phyloP scores from a whole-genome alignment of 1,139 yeast species.

The Sugiyamaella castrensis region DNA sequence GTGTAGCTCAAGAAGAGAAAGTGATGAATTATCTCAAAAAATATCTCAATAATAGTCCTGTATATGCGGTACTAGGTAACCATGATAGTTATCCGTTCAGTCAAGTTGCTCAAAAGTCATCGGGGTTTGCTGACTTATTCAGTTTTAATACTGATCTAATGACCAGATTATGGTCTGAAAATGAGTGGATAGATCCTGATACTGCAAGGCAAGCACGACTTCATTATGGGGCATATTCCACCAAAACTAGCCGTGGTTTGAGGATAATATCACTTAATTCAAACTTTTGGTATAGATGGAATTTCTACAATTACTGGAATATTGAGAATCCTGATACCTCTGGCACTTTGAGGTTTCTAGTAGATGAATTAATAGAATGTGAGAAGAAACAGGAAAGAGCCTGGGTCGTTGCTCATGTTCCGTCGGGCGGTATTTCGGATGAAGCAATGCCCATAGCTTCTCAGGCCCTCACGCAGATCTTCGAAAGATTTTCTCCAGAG shows the following conservation, averaged over 20 bases:
- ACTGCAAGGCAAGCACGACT: constrained; percentile 32
- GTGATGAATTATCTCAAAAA: constrained; percentile 54
- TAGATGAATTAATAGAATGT: constrained; percentile 57
- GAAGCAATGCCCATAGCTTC: constrained; percentile 66
- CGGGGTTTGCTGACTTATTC: constrained; percentile 50
- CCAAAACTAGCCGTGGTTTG: constrained; percentile 54
- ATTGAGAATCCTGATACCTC: constrained; percentile 57
- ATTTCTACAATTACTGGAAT: constrained; percentile 60
- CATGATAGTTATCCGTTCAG: constrained; percentile 76
- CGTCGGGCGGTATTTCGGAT: constrained; percentile 46
- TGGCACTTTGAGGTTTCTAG: constrained; percentile 61
- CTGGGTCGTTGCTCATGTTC: constrained; percentile 71
- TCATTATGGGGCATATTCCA: constrained; percentile 64
- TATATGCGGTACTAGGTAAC: constrained; percentile 64
- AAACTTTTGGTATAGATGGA: constrained; percentile 62
- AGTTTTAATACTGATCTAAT: constrained; percentile 60
- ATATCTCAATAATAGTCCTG: constrained; percentile 53
- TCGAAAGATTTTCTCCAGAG: constrained; percentile 64
- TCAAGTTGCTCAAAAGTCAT: constrained; percentile 56
- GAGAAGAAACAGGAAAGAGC: constrained; percentile 59
- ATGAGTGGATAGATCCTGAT: constrained; percentile 33
- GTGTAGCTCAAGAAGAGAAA: constrained; percentile 52
- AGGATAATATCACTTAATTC: constrained; percentile 65
- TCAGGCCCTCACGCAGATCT: constrained; percentile 52
- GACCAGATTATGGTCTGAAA: constrained; percentile 52